Evolutionary conservation across 1,139 yeast genomes (phyloP).

Genomic region (Geotrichum klebahnii): DNA sequence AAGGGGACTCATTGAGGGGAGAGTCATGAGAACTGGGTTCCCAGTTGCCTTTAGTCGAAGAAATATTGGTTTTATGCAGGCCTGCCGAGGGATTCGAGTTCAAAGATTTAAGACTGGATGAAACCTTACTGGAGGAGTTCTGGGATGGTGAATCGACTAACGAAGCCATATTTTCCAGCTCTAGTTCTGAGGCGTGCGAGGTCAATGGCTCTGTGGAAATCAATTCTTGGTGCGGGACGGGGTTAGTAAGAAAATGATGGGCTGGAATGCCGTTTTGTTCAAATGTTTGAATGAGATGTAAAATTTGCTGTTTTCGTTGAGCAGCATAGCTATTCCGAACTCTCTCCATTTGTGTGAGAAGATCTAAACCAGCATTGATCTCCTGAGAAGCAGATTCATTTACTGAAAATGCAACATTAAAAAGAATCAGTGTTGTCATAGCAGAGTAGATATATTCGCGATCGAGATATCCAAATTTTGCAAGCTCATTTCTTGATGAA

Average conservation of each 20-base stretch:
- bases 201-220: neutral
- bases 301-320: constrained; percentile 24
- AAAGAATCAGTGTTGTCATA: constrained; percentile 69
- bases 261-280: constrained; percentile 19
- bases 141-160: too few relatives aligned
- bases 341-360: constrained; percentile 70
- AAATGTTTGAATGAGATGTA: constrained; percentile 25
- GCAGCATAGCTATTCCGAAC: constrained; percentile 65
- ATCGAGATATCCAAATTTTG: constrained; percentile 85
- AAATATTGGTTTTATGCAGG: too few relatives aligned
- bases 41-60: too few relatives aligned
- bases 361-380: constrained; percentile 65
- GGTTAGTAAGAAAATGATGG: neutral
- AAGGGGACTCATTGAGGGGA: too few relatives aligned
- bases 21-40: too few relatives aligned
- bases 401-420: constrained; percentile 78
- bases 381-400: constrained; percentile 71
- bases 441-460: constrained; percentile 79
- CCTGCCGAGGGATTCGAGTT: too few relatives aligned
- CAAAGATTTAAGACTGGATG: too few relatives aligned
- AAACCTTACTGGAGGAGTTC: too few relatives aligned
- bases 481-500: constrained; percentile 41
- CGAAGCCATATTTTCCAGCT: too few relatives aligned
- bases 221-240: neutral
- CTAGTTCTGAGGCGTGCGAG: too few relatives aligned